phyloP scores from a whole-genome alignment of 306 rosid genomes.

The Prunus padus region DNA sequence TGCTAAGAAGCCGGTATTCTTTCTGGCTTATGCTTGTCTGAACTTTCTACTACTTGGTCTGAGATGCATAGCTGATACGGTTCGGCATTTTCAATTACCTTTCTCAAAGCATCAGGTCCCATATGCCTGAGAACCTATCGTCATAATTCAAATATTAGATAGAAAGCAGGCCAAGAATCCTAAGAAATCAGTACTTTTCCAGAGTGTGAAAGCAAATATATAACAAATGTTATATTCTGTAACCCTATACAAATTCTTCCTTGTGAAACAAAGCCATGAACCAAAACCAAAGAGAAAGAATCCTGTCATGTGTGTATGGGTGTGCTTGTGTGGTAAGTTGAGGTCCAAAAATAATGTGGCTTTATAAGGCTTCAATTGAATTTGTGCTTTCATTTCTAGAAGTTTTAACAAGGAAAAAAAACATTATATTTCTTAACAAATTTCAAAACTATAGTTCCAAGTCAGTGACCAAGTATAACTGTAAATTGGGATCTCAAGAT shows the following conservation, averaged over 20 bases:
- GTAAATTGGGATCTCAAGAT: background rate
- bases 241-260: background rate
- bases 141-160: background rate
- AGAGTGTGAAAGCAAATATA: background rate
- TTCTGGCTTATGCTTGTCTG: background rate
- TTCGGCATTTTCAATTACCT: constrained; percentile 29
- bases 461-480: background rate
- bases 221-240: background rate
- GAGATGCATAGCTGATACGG: constrained; percentile 3
- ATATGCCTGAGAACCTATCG: constrained; percentile 29
- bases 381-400: background rate
- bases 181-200: background rate
- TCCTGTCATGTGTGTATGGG: too few species aligned
- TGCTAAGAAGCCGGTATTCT: background rate
- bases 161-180: constrained; percentile 8
- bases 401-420: background rate
- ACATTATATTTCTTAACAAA: background rate
- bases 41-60: constrained; percentile 7
- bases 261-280: background rate
- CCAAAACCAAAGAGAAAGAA: background rate
- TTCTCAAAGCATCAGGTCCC: constrained; percentile 42
- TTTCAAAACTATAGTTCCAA: background rate
- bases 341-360: too few species aligned
- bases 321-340: too few species aligned
- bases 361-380: too few species aligned